phyloP scores from a whole-genome alignment of 2,329 filamentous ascomycete species.

The Chaetomiaceae sp. region DNA sequence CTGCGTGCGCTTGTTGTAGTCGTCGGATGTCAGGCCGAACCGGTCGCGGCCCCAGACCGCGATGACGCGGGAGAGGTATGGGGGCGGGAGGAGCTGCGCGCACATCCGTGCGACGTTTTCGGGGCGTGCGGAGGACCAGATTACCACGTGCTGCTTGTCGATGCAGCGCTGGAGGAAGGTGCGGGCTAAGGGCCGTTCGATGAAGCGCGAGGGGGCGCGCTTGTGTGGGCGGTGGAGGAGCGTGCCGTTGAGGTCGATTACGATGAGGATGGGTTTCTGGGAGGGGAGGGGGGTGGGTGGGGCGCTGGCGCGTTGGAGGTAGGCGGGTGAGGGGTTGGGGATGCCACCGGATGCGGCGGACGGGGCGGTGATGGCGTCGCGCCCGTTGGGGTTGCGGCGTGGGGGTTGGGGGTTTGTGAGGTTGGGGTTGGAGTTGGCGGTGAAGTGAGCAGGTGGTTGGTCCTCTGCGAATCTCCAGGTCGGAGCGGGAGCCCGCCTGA shows the following conservation, averaged over 20 bases:
- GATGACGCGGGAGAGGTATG: conserved; percentile 52
- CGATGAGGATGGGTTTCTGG: conserved; percentile 66
- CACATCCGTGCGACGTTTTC: conserved; percentile 69
- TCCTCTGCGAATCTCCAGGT: neutral
- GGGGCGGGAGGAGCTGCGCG: conserved; percentile 53
- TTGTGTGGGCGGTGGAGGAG: conserved; percentile 65
- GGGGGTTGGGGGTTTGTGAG: neutral
- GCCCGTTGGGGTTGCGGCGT: conserved; percentile 9
- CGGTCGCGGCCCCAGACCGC: conserved; percentile 75
- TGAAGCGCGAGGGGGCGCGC: conserved; percentile 47
- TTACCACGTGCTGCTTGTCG: conserved; percentile 69
- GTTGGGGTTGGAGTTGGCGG: neutral
- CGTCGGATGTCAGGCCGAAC: conserved; percentile 58
- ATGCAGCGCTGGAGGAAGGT: conserved; percentile 71
- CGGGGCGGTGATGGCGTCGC: conserved; percentile 27
- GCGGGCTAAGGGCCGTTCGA: conserved; percentile 61
- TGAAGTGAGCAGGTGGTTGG: neutral
- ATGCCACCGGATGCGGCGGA: conserved; percentile 49
- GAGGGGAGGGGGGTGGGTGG: conserved; percentile 37
- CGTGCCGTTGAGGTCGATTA: conserved; percentile 92
- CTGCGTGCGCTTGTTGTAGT: conserved; percentile 70
- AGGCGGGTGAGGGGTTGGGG: conserved; percentile 56
- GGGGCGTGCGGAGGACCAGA: conserved; percentile 84
- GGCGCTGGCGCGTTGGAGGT: conserved; percentile 52
- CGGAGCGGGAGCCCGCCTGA: neutral